These are phyloP conservation scores for Gossypium trilobum DNA, from an alignment of 441 rosid species.

Conservation along the genomic window DNA sequence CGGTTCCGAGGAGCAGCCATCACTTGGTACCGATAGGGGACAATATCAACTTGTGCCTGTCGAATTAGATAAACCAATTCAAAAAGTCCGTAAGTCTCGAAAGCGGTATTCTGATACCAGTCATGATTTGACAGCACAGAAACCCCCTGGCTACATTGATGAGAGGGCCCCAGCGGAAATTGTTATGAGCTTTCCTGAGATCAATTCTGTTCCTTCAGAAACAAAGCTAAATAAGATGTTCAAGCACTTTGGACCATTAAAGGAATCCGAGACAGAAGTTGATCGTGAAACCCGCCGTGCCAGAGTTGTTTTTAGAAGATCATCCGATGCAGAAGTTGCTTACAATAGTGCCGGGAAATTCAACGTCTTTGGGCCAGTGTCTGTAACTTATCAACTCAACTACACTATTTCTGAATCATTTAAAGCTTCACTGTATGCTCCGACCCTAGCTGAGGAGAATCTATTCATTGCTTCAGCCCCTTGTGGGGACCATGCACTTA, in stretches of 20 bases:
- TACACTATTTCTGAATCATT: slow-evolving; percentile 51
- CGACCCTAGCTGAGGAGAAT: slow-evolving; percentile 21
- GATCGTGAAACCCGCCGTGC: slow-evolving; percentile 69
- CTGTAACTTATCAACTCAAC: slow-evolving; percentile 78
- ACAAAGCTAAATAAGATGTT: slow-evolving; percentile 71
- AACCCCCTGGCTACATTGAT: slow-evolving; percentile 43
- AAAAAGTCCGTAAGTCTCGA: slow-evolving; percentile 45
- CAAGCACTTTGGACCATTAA: slow-evolving; percentile 70
- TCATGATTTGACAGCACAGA: slow-evolving; percentile 29
- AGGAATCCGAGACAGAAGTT: slow-evolving; percentile 69
- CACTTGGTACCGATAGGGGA: slow-evolving; percentile 34
- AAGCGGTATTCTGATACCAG: slow-evolving; percentile 51
- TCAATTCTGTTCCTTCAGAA: slow-evolving; percentile 66
- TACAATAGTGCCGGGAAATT: slow-evolving; percentile 70
- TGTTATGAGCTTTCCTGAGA: slow-evolving; percentile 63
- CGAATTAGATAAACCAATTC: slow-evolving; percentile 40
- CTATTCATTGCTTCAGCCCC: slow-evolving; percentile 19
- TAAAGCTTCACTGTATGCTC: slow-evolving; percentile 34
- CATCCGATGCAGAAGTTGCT: slow-evolving; percentile 77
- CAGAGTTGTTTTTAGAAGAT: slow-evolving; percentile 71
- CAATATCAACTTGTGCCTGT: slow-evolving; percentile 45
- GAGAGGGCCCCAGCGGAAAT: slow-evolving; percentile 84
- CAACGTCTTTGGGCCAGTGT: slow-evolving; percentile 59
- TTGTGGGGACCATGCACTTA: slow-evolving; percentile 5
- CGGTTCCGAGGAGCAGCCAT: slow-evolving; percentile 68